Conservation (phyloP, 1,139 yeast genomes). For the Suhomyces coccinellae region DNA sequence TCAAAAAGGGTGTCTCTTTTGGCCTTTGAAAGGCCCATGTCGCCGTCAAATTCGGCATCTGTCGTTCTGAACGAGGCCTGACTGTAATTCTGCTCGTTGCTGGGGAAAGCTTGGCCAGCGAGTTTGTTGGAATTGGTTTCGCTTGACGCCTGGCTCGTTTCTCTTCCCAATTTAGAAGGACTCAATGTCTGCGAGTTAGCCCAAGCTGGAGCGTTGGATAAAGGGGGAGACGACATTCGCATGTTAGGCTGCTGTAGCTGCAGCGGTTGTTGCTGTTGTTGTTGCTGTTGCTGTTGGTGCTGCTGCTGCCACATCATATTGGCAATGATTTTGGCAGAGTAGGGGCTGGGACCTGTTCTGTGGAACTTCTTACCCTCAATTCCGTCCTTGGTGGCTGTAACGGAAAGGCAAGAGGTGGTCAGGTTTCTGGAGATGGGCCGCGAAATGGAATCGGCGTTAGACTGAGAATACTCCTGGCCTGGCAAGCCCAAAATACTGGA, state of each 20-base stretch:
- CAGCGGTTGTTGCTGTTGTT: background rate
- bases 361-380: constrained; percentile 62
- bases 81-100: constrained; percentile 16
- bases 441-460: constrained; percentile 28
- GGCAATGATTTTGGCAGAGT: constrained; percentile 35
- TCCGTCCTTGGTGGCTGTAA: constrained; percentile 74
- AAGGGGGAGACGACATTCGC: background rate
- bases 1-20: constrained; percentile 13
- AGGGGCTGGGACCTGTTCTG: constrained; percentile 38
- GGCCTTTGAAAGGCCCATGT: constrained; percentile 13
- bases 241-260: background rate
- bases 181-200: background rate
- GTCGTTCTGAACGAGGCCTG: constrained; percentile 32
- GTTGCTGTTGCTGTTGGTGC: constrained; percentile 7
- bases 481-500: constrained; percentile 6
- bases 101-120: background rate
- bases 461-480: constrained; percentile 4
- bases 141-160: background rate
- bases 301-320: constrained; percentile 32
- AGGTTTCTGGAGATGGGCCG: constrained; percentile 64
- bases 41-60: constrained; percentile 34
- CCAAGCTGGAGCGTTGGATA: background rate
- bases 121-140: background rate
- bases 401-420: constrained; percentile 63
- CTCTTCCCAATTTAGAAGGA: background rate